Conservation (phyloP, 495 filamentous ascomycete genomes). For the Alectoria sarmentosa region DNA sequence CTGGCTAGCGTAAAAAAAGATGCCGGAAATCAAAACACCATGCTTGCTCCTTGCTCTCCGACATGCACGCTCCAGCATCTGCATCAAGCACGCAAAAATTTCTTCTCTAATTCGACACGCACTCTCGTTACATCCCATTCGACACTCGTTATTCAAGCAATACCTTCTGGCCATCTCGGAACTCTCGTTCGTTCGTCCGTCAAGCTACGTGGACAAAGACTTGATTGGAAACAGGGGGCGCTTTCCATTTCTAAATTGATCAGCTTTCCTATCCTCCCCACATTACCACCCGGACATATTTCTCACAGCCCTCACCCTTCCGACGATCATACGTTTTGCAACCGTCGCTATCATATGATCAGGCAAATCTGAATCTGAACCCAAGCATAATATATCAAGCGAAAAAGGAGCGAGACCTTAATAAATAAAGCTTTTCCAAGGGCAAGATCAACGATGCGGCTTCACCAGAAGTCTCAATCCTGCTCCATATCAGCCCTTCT, state of each 20-base stretch:
- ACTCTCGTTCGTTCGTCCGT: neutral
- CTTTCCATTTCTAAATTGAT: slow-evolving; percentile 3
- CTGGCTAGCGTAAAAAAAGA: neutral
- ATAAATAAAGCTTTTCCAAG: neutral
- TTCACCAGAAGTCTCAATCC: slow-evolving; percentile 18
- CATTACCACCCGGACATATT: neutral
- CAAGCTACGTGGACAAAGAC: slow-evolving; percentile 4
- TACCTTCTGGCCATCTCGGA: neutral
- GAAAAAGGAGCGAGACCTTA: neutral
- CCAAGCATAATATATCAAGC: neutral
- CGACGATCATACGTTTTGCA: neutral
- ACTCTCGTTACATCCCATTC: neutral
- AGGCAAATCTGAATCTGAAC: neutral
- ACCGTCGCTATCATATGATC: neutral
- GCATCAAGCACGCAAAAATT: neutral
- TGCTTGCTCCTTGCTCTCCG: neutral
- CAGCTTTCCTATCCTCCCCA: neutral
- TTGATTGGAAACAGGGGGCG: neutral
- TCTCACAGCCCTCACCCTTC: neutral
- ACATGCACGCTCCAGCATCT: neutral
- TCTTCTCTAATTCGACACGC: neutral
- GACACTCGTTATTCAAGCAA: neutral
- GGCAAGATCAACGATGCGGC: slow-evolving; percentile 19
- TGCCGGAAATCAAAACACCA: slow-evolving; percentile 17
- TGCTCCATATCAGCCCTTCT: slow-evolving; percentile 19